A percentile compares a stretch with the other conserved stretches of the same genome.
These are phyloP conservation scores for Scytalidium lignicola DNA, from an alignment of 2,329 filamentous ascomycete species.

Conservation along the genomic window DNA sequence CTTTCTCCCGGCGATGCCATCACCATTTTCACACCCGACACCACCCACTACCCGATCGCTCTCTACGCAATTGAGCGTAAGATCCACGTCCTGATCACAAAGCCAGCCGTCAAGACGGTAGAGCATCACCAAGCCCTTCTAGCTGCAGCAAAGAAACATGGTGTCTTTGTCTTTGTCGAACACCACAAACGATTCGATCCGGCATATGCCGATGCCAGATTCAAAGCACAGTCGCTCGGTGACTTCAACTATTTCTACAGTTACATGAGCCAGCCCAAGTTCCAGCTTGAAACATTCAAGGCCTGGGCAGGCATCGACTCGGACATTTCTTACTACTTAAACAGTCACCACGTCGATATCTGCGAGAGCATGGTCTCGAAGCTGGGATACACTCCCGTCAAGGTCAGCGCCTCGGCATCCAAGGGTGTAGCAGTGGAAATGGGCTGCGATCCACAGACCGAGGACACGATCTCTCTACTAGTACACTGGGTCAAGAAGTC, in stretches of 20 bases:
- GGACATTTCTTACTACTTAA: conserved; percentile 94
- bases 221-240: conserved; percentile 69
- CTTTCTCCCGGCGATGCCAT: conserved; percentile 80
- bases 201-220: conserved; percentile 81
- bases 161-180: conserved; percentile 88
- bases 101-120: conserved; percentile 84
- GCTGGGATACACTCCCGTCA: conserved; percentile 67
- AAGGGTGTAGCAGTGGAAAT: conserved; percentile 73
- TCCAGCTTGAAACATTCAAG: conserved; percentile 88
- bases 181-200: conserved; percentile 97
- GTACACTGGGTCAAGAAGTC: conserved; percentile 79
- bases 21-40: conserved; percentile 93
- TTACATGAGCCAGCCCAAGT: conserved; percentile 94
- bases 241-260: conserved; percentile 99
- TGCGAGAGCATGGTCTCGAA: conserved; percentile 83
- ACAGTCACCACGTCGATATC: conserved; percentile 90
- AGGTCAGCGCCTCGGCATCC: conserved; percentile 72
- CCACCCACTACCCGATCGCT: conserved; percentile 88
- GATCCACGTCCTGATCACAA: conserved; percentile 89
- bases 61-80: conserved; percentile 84
- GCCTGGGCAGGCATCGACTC: conserved; percentile 89
- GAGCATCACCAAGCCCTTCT: conserved; percentile 74
- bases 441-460: conserved; percentile 74
- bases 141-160: conserved; percentile 63
- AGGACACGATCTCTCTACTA: conserved; percentile 88